Evolutionary conservation across 345 rosid species (phyloP), one percentile per base, ranked within the genome.

Genomic region (Eucalyptus curtisii): DNA sequence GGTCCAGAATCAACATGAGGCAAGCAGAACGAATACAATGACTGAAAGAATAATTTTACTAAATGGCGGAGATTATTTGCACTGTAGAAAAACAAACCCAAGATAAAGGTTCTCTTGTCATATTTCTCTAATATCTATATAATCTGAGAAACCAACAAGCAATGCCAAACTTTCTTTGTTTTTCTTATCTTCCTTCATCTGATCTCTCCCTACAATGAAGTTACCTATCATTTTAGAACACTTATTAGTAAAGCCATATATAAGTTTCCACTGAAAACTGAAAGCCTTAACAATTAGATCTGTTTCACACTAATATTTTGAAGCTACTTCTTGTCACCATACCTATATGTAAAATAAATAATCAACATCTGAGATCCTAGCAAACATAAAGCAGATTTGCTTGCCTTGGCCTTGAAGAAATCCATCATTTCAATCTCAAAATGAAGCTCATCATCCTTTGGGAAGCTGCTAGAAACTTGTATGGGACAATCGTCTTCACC

Each of bases 371-470:
- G 48, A 87, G 57, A 81, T 50, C 48, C 40, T 20, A 50, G 88
- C 87, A 55, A 64, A 61, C 71, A 87, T 25, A 61, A 64, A 64
- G 88, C 49, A 13, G 49, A 55, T 40, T 59, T 61, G 66, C 93
- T 94, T 95, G 90, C 99, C 99, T 96, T 98, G 92, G 93, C 97
- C 93, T 96, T 96, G 19, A 92, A 91, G 92, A 96, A 98, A 48
- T 96, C 96, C 87, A 97, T 76, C 95, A 98, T 89, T 90, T 97
- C 99, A 93, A 95, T 90, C 95, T 98, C 99, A 94, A 95, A 98
- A 93, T 98, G 99, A 92, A 98, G 98, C 90, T 98, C 99, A 86
- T 95, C 96, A 15, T 97, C 99, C 93, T 94, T 95, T 16, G 98
- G 99, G 88, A 97, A 96, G 91, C 85, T 91, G 88, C 85, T 91